Base-by-base conservation (phyloP, 73 alveolate genomes). In the Paramecium caudatum region DNA sequence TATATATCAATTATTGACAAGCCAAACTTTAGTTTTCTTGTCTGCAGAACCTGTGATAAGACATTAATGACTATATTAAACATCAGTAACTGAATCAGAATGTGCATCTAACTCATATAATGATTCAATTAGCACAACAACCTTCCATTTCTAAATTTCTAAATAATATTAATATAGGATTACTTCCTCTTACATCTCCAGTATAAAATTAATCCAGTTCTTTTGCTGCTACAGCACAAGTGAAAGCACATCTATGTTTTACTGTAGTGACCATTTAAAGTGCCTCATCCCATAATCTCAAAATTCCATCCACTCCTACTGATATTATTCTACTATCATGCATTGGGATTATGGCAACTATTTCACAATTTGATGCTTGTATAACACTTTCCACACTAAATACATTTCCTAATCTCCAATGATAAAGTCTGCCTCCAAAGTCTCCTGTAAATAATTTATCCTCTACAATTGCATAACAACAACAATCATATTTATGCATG, bases 401-500 rank as follows among this genome's bases (percentile, higher is more conserved):
- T 0, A 41, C 68, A 74, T 74, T 74, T 1, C 47, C 47, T 39
- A 43, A 8, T 74, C 23, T 74, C 69, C 69, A 74, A 41, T 45
- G 16, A 39, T 74, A 74, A 3, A 74, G 47, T 74, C 88, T 74
- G 7, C 88, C 88, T 4, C 88, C 88, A 21, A 41, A 19, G 43
- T 74, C 88, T 12, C 69, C 88, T 43, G 88, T 15, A 74, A 12
- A 74, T 27, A 74, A 10, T 74, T 21, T 37, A 19, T 37, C 43
- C 46, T 74, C 68, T 39, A 74, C 16, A 19, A 74, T 27, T 0
- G 62, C 88, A 39, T 16, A 39, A 39, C 55, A 23, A 39, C 55
- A 74, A 41, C 88, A 74, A 74, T 74, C 88, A 43, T 74, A 74
- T 74, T 74, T 74, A 41, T 74, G 88, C 68, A 41, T 41, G 15